Evolutionary conservation across 768 basidiomycete genomes (phyloP), one percentile per base, ranked within the genome.

Genomic region (Lentinula sp.): DNA sequence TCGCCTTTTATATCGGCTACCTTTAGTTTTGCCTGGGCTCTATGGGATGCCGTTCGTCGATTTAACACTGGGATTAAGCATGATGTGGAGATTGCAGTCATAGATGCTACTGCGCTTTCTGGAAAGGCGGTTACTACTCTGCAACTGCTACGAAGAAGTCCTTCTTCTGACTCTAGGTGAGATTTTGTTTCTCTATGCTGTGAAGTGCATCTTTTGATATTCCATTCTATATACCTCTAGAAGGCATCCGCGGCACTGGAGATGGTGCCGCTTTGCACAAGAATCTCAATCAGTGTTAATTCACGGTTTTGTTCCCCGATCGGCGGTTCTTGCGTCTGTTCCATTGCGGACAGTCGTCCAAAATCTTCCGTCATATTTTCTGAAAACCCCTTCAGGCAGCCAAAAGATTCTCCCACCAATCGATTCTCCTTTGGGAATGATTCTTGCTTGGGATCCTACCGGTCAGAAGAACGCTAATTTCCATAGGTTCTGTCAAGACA

Each of bases 41-140:
- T 91, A 40, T 92, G 88, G 88, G 90, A 92, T 69, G 90, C 89
- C 4, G 78, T 87, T 21, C 77, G 87, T 60, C 83, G 90, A n/a
- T 89, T 88, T 67, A 83, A 86, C 65, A 73, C 78, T 40, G 85
- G 84, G 42, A 73, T 90, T 57, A 91, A 92, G 70, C 87, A 89
- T 63, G 84, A 88, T 60, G 74, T 92, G 32, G 81, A 91, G 70
- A 89, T 92, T 63, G 89, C 90, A 13, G 76, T 92, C 60, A 91
- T 92, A 67, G 89, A 91, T 74, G 83, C 87, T 2, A 74, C 73
- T 51, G 80, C 83, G 56, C 71, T 92, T 34, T 72, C 78, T 13
- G 80, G 78, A 40, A 77, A 80, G 63, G 83, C 85, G 32, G 78
- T 83, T 8, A 90, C 89, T 13, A 86, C 85, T 31, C 74, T 88